These are phyloP conservation scores for Tolypocladium cylindrosporum DNA, from an alignment of 2,329 filamentous ascomycete genomes.

Conservation along the genomic window DNA sequence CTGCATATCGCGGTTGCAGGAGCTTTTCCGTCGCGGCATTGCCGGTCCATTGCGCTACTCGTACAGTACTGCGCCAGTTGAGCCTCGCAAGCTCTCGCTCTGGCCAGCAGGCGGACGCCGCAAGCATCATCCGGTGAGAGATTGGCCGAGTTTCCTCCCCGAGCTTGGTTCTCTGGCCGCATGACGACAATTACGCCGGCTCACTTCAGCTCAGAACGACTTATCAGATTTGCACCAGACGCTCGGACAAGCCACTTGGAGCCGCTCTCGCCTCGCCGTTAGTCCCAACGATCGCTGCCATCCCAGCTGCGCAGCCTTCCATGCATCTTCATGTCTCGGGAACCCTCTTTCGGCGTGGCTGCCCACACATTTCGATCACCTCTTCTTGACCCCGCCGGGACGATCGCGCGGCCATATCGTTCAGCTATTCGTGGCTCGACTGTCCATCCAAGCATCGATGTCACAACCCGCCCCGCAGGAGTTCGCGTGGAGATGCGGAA, in stretches of 20 bases:
- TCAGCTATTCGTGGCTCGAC: not conserved
- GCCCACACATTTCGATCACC: not conserved
- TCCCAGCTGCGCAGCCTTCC: not conserved
- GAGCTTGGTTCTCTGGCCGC: not conserved
- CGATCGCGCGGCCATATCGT: not conserved
- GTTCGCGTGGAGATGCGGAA: not conserved
- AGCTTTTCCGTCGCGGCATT: not conserved
- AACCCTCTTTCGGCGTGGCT: not conserved
- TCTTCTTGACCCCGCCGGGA: not conserved
- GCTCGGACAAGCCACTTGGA: not conserved
- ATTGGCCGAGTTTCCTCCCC: not conserved
- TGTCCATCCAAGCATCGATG: not conserved
- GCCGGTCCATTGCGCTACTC: not conserved
- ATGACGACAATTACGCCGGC: not conserved
- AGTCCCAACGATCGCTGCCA: not conserved
- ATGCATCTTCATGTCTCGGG: not conserved
- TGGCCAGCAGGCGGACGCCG: not conserved
- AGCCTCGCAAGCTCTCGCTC: not conserved
- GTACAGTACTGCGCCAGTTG: not conserved
- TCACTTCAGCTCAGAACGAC: not conserved
- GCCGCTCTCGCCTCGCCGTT: not conserved
- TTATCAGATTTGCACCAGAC: not conserved
- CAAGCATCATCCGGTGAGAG: not conserved
- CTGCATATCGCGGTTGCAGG: not conserved
- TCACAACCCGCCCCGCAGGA: not conserved